Evolutionary conservation across 1,139 yeast genomes (phyloP).

Genomic region (Meyerozyma sp.): DNA sequence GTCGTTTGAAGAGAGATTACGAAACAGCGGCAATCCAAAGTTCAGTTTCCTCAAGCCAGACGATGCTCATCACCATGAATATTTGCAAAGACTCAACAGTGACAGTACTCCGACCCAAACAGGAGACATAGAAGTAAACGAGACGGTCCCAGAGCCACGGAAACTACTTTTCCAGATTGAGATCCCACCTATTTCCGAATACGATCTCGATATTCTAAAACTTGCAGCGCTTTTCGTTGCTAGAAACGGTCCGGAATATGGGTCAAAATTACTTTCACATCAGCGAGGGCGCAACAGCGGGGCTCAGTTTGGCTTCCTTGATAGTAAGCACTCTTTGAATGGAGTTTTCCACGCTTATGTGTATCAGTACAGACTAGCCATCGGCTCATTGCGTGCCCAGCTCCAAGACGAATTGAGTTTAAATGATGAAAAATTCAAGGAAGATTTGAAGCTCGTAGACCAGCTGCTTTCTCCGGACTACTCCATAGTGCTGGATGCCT

Average conservation of each 20-base stretch:
- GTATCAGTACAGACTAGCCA: constrained; percentile 48
- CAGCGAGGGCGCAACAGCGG: constrained; percentile 32
- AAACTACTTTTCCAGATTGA: constrained; percentile 43
- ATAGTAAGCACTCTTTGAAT: constrained; percentile 57
- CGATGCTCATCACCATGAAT: constrained; percentile 56
- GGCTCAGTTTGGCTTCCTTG: constrained; percentile 66
- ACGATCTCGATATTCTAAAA: constrained; percentile 67
- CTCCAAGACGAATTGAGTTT: neutral
- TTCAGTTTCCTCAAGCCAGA: constrained; percentile 56
- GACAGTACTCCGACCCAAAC: neutral
- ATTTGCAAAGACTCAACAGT: constrained; percentile 15
- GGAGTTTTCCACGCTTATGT: constrained; percentile 45
- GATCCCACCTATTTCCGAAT: constrained; percentile 52
- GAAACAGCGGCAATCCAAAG: constrained; percentile 44
- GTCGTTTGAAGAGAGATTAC: constrained; percentile 58
- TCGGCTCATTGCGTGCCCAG: constrained; percentile 8
- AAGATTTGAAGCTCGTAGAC: constrained; percentile 13
- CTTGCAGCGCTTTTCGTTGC: constrained; percentile 68
- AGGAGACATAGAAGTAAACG: neutral
- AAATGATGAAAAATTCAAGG: neutral
- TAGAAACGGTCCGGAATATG: constrained; percentile 45
- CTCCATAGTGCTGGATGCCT: constrained; percentile 28
- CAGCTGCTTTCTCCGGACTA: constrained; percentile 25
- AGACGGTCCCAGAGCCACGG: constrained; percentile 20
- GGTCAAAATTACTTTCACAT: constrained; percentile 30